These are phyloP conservation scores for Chaetomium globosum DNA, from an alignment of 2,329 filamentous ascomycete species.

Conservation along the genomic window DNA sequence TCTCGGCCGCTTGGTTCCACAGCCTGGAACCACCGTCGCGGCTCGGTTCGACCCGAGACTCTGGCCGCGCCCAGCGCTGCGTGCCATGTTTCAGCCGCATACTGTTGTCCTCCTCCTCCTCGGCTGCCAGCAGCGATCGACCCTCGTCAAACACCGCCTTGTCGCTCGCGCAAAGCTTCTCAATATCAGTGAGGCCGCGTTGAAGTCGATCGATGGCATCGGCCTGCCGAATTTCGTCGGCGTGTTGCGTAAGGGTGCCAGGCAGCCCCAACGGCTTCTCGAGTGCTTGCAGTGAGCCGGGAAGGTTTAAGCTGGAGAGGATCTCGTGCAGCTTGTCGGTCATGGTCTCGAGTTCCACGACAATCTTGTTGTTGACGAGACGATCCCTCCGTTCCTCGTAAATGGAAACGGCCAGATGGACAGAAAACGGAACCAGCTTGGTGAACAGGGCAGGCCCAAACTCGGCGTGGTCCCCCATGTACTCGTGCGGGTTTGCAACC, in stretches of 20 bases:
- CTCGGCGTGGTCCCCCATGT: constrained; percentile 76
- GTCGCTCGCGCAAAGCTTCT: constrained; percentile 83
- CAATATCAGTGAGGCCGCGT: constrained; percentile 81
- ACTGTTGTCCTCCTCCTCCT: constrained; percentile 80
- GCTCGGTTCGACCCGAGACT: constrained; percentile 67
- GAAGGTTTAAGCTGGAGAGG: constrained; percentile 80
- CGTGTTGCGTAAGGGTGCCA: constrained; percentile 81
- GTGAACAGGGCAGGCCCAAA: constrained; percentile 85
- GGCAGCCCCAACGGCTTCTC: constrained; percentile 93
- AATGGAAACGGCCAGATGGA: constrained; percentile 91
- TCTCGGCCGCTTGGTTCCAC: constrained; percentile 74
- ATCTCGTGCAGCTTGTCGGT: constrained; percentile 79
- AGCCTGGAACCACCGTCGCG: constrained; percentile 61
- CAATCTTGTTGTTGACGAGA: constrained; percentile 85
- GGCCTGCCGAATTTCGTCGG: constrained; percentile 89
- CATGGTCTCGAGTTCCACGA: constrained; percentile 79
- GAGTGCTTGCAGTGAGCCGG: constrained; percentile 87
- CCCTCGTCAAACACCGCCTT: constrained; percentile 80
- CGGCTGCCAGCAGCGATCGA: constrained; percentile 72
- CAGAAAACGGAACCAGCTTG: constrained; percentile 91
- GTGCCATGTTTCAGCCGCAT: constrained; percentile 80
- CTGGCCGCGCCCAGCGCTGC: constrained; percentile 74
- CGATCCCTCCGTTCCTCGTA: constrained; percentile 90
- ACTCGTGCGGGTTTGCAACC: constrained; percentile 75
- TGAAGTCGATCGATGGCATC: constrained; percentile 79